These are phyloP conservation scores for Xylariaceae sp. DNA, from an alignment of 2,329 filamentous ascomycete genomes.

Conservation along the genomic window DNA sequence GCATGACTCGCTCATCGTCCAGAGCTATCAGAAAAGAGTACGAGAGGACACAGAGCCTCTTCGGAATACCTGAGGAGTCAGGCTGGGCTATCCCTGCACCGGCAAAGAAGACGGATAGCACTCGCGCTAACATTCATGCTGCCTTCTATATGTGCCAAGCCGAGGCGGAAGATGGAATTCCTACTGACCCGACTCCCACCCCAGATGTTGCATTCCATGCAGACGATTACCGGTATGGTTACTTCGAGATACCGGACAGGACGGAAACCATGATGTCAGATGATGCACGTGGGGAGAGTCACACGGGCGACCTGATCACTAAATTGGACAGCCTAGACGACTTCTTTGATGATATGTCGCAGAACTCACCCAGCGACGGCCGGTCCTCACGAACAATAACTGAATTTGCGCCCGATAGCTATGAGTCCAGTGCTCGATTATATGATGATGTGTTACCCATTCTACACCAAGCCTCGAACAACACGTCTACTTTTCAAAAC, in stretches of 20 bases:
- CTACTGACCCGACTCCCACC: constrained; percentile 61
- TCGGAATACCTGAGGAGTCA: constrained; percentile 91
- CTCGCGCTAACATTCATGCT: constrained; percentile 87
- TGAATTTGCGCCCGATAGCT: constrained; percentile 60
- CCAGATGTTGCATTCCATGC: constrained; percentile 89
- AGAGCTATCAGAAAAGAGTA: constrained; percentile 89
- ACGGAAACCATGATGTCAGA: constrained; percentile 93
- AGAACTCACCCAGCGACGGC: constrained; percentile 58
- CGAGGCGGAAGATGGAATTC: constrained; percentile 52
- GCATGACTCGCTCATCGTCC: constrained; percentile 87
- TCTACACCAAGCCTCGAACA: constrained; percentile 77
- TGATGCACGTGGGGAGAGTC: constrained; percentile 66
- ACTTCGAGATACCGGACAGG: constrained; percentile 68
- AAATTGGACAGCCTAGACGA: constrained; percentile 77
- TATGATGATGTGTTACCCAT: constrained; percentile 94
- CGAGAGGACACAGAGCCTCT: constrained; percentile 87
- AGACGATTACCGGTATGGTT: constrained; percentile 81
- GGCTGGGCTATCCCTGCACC: constrained; percentile 96
- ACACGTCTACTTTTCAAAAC: constrained; percentile 81
- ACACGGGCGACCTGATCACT: constrained; percentile 77
- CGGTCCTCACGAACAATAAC: constrained; percentile 61
- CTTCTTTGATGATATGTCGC: constrained; percentile 69
- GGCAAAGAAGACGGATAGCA: constrained; percentile 81
- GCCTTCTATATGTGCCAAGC: constrained; percentile 92
- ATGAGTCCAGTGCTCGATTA: constrained; percentile 72